Conservation (phyloP, 352 stramenopile species). For the Globisporangium nunn region DNA sequence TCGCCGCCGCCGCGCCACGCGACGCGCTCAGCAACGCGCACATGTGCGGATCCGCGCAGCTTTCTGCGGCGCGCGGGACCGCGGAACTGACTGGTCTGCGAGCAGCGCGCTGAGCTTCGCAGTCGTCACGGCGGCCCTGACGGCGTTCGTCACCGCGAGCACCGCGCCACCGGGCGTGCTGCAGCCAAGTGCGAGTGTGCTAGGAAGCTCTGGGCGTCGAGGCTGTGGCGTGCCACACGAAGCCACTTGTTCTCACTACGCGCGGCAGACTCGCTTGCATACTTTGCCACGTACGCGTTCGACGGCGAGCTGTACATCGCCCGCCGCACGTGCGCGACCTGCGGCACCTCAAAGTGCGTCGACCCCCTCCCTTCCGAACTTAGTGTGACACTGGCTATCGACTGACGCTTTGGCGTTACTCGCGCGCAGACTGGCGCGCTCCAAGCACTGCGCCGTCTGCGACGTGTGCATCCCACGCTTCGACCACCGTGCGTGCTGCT, state of each 20-base stretch:
- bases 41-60: constrained; percentile 16
- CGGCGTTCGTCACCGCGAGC: constrained; percentile 44
- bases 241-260: neutral
- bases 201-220: too few species aligned
- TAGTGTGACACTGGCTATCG: too few species aligned
- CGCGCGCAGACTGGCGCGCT: constrained; percentile 37
- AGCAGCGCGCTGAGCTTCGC: constrained; percentile 28
- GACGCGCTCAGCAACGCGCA: constrained; percentile 30
- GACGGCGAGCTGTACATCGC: constrained; percentile 34
- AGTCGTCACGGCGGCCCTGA: constrained; percentile 31
- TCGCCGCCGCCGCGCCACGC: constrained; percentile 31
- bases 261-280: constrained; percentile 30
- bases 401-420: neutral
- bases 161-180: constrained; percentile 36
- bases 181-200: constrained; percentile 24
- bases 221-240: too few species aligned
- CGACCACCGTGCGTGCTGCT: constrained; percentile 35
- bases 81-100: neutral
- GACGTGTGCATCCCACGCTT: constrained; percentile 57
- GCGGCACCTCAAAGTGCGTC: constrained; percentile 36
- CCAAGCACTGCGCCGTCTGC: constrained; percentile 64
- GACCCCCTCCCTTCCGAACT: too few species aligned
- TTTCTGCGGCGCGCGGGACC: neutral
- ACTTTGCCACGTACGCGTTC: constrained; percentile 50
- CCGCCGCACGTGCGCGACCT: constrained; percentile 33